Percentiles rank a stretch among this genome's conserved stretches.
Conservation (phyloP, 1,284 basidiomycete genomes). For the Boletellus deceptivus region DNA sequence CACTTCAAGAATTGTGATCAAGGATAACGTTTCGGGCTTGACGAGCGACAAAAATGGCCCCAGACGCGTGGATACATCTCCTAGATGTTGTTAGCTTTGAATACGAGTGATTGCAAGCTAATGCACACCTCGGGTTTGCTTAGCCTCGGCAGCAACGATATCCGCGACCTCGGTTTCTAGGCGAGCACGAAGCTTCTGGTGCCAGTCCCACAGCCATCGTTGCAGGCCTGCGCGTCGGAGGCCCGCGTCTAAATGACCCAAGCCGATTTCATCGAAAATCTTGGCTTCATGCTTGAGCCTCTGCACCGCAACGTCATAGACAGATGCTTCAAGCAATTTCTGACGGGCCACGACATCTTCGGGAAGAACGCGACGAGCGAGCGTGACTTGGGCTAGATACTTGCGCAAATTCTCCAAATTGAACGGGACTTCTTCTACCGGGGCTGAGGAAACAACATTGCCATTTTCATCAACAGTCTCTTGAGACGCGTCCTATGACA, state of each 20-base stretch:
- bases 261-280: constrained; percentile 55
- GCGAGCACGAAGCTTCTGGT: constrained; percentile 56
- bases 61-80: constrained; percentile 26
- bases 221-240: constrained; percentile 62
- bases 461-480: constrained; percentile 26
- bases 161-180: constrained; percentile 57
- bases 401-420: constrained; percentile 68
- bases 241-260: constrained; percentile 46
- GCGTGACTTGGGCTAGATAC: constrained; percentile 60
- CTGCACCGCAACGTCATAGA: constrained; percentile 78
- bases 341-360: constrained; percentile 75
- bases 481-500: constrained; percentile 14
- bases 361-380: constrained; percentile 62
- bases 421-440: constrained; percentile 57
- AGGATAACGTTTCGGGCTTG: constrained; percentile 75
- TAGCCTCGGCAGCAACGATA: constrained; percentile 44
- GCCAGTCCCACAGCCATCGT: constrained; percentile 88
- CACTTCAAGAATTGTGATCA: constrained; percentile 88
- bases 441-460: constrained; percentile 14
- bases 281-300: constrained; percentile 69
- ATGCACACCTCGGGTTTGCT: constrained; percentile 20
- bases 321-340: constrained; percentile 79
- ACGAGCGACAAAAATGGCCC: constrained; percentile 76
- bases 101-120: neutral
- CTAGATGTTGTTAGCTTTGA: constrained; percentile 5